Conservation (phyloP, 805 yeast genomes). For the Candida nitratophila region DNA sequence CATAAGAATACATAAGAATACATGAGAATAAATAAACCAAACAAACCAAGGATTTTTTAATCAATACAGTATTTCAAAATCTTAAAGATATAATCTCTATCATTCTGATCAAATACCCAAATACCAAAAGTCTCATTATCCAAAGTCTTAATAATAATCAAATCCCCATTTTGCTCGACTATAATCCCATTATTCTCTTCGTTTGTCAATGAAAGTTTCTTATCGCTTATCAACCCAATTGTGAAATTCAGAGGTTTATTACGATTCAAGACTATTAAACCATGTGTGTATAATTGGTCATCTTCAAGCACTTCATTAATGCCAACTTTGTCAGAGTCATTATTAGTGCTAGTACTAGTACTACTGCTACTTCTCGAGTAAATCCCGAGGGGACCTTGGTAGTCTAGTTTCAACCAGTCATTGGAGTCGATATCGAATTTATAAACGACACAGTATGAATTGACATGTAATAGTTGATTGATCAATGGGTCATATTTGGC, state of each 20-base stretch:
- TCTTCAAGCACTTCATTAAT: slow-evolving; percentile 24
- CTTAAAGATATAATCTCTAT: slow-evolving; percentile 53
- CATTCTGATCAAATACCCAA: slow-evolving; percentile 69
- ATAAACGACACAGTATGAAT: slow-evolving; percentile 69
- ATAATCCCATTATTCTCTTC: slow-evolving; percentile 38
- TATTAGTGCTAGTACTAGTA: slow-evolving; percentile 19
- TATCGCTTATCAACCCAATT: slow-evolving; percentile 57
- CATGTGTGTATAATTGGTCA: slow-evolving; percentile 48
- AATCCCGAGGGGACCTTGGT: slow-evolving; percentile 62
- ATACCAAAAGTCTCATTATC: slow-evolving; percentile 69
- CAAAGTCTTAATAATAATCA: slow-evolving; percentile 62
- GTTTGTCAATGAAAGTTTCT: slow-evolving; percentile 22
- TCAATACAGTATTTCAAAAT: slow-evolving; percentile 22
- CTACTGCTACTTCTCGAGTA: slow-evolving; percentile 43
- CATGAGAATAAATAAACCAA: not conserved
- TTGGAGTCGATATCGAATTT: slow-evolving; percentile 48
- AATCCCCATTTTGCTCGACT: slow-evolving; percentile 60
- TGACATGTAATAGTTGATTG: slow-evolving; percentile 57
- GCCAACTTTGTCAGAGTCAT: too few relatives aligned
- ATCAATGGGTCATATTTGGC: slow-evolving; percentile 70
- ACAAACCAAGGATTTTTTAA: slow-evolving; percentile 1
- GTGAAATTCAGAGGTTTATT: slow-evolving; percentile 64
- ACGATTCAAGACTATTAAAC: slow-evolving; percentile 63
- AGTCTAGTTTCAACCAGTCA: slow-evolving; percentile 68
- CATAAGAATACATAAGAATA: not conserved